These are phyloP conservation scores for Ilyonectria destructans DNA, from an alignment of 2,329 filamentous ascomycete species.

Conservation along the genomic window DNA sequence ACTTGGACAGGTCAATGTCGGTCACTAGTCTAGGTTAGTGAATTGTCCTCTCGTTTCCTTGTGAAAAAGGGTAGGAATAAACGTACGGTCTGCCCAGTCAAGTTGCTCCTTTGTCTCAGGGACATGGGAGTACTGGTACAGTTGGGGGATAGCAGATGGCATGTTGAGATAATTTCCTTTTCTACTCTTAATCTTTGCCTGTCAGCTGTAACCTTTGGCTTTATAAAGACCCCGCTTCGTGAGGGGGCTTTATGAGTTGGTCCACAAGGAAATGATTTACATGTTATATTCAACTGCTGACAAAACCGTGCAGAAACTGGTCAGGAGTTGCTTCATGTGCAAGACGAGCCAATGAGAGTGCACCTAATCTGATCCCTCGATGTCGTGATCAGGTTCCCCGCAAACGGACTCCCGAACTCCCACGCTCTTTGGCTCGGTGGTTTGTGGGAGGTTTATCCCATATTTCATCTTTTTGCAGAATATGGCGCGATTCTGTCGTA, in stretches of 20 bases:
- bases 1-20: constrained; percentile 54
- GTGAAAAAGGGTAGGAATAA: no score
- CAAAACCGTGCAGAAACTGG: background rate
- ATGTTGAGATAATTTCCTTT: constrained; percentile 40
- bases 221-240: background rate
- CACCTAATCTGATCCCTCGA: constrained; percentile 14
- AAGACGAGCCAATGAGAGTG: constrained; percentile 10
- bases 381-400: constrained; percentile 33
- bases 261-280: background rate
- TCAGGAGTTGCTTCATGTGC: background rate
- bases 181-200: background rate
- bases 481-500: background rate
- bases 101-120: constrained; percentile 56
- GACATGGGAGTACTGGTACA: constrained; percentile 56
- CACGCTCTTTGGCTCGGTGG: constrained; percentile 16
- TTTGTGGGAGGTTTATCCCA: background rate
- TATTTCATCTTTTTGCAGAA: background rate
- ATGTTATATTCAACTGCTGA: background rate
- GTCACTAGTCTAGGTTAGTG: constrained; percentile 45
- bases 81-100: constrained; percentile 57
- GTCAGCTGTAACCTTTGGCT: background rate
- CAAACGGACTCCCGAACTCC: constrained; percentile 12
- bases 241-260: background rate
- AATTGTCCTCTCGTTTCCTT: background rate
- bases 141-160: constrained; percentile 52